Conservation (phyloP, 352 stramenopile species). For the Aphanomyces stellatus region DNA sequence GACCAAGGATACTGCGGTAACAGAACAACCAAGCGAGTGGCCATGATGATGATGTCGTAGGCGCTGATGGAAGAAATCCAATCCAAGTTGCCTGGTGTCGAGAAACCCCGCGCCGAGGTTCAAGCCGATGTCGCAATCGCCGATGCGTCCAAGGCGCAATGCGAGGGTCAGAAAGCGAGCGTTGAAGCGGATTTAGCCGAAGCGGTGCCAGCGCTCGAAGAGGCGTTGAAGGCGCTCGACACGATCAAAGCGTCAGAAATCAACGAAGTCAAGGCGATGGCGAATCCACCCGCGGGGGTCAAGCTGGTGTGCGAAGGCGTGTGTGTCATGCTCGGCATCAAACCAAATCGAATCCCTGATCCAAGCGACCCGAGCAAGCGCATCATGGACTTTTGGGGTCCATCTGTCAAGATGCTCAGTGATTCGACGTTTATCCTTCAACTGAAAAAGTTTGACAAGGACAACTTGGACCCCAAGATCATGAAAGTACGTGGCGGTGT, state of each 20-base stretch:
- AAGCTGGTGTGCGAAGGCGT: slow-evolving; percentile 92
- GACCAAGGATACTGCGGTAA: slow-evolving; percentile 77
- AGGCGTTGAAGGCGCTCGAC: slow-evolving; percentile 88
- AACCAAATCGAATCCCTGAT: slow-evolving; percentile 88
- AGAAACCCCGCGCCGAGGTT: slow-evolving; percentile 69
- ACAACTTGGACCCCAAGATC: slow-evolving; percentile 81
- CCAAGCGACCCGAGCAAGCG: slow-evolving; percentile 84
- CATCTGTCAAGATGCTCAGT: slow-evolving; percentile 89
- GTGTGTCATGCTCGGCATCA: slow-evolving; percentile 93
- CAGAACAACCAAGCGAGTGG: no score
- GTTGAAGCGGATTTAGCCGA: slow-evolving; percentile 88
- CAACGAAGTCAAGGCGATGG: slow-evolving; percentile 90
- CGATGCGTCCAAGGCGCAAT: slow-evolving; percentile 79
- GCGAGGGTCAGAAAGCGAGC: slow-evolving; percentile 83
- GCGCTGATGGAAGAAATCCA: slow-evolving; percentile 92
- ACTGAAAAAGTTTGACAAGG: slow-evolving; percentile 88
- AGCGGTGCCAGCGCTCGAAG: slow-evolving; percentile 88
- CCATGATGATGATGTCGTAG: slow-evolving; percentile 25
- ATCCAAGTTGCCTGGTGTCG: slow-evolving; percentile 84
- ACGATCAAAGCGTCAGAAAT: slow-evolving; percentile 90
- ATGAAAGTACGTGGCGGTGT: slow-evolving; percentile 41
- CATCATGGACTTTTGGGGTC: slow-evolving; percentile 94
- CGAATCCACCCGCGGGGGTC: slow-evolving; percentile 87
- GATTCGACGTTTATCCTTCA: slow-evolving; percentile 88
- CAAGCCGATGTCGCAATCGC: slow-evolving; percentile 72